phyloP scores from a whole-genome alignment of 2,329 filamentous ascomycete species.

The Colletotrichum camelliae region DNA sequence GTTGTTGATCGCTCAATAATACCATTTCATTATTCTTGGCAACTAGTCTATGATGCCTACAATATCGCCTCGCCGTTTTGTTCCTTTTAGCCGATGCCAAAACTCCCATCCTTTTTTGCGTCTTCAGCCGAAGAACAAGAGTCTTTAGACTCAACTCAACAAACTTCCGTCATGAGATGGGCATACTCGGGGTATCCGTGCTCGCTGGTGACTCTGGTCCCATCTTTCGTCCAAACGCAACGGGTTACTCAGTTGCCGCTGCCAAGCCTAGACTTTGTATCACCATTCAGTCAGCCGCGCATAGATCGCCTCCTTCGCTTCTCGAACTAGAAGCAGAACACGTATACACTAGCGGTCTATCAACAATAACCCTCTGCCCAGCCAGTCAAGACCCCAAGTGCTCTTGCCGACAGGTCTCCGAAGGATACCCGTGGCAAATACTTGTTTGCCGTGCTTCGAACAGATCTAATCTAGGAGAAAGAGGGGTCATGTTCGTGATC shows the following conservation, averaged over 20 bases:
- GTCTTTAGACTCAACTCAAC: not conserved
- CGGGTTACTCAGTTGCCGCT: constrained; percentile 8
- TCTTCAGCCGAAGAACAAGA: not conserved
- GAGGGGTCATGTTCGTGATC: constrained; percentile 3
- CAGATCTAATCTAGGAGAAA: not conserved
- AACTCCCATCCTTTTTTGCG: not conserved
- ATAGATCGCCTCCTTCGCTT: constrained; percentile 2
- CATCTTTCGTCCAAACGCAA: not conserved
- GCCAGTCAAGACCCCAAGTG: not conserved
- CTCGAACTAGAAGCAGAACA: not conserved
- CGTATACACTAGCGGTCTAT: not conserved
- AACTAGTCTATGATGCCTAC: not conserved
- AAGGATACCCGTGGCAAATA: not conserved
- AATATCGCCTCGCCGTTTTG: not conserved
- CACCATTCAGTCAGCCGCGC: constrained; percentile 3
- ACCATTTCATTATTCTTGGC: not conserved
- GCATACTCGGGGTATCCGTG: not conserved
- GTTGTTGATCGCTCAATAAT: not conserved
- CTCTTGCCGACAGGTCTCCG: constrained; percentile 20
- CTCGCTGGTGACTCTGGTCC: not conserved
- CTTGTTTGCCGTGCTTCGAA: not conserved
- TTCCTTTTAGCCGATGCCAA: not conserved
- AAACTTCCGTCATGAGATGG: not conserved
- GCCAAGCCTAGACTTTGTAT: constrained; percentile 2
- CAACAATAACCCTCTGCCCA: not conserved